A percentile compares a stretch with the other conserved stretches of the same genome.
Conservation (phyloP, 23 red algal species). For the Gracilaria gracilis region DNA sequence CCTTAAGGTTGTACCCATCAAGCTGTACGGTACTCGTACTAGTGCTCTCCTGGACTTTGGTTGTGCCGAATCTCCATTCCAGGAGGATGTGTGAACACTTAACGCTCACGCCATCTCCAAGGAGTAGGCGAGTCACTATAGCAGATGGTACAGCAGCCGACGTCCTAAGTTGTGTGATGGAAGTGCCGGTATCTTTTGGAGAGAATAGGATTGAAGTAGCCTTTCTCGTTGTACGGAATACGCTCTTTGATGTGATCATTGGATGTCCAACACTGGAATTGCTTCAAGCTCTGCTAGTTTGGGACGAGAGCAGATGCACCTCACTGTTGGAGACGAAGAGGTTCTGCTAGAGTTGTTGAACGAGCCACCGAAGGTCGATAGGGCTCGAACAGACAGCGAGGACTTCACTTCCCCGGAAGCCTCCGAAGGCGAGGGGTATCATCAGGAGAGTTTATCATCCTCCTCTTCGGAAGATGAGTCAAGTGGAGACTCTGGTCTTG, state of each 20-base stretch:
- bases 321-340: not conserved
- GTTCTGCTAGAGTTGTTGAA: not conserved
- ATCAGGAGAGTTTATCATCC: not conserved
- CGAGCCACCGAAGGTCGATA: not conserved
- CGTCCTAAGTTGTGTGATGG: not conserved
- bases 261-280: not conserved
- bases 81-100: not conserved
- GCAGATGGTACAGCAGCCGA: not conserved
- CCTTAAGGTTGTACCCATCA: not conserved
- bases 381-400: conserved; percentile 38
- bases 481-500: not conserved
- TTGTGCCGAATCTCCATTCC: too few species aligned
- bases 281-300: not conserved
- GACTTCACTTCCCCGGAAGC: conserved; percentile 40
- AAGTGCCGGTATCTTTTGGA: not conserved
- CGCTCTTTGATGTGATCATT: not conserved
- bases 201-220: not conserved
- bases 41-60: not conserved
- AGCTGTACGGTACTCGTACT: not conserved
- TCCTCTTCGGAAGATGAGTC: conserved; percentile 15
- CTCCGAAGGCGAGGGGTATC: not conserved
- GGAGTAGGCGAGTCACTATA: not conserved
- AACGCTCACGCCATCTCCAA: not conserved
- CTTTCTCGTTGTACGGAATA: not conserved
- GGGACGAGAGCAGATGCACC: not conserved